Base-by-base conservation (phyloP, 2,329 filamentous ascomycete species). In the Colletotrichum brevisporum region DNA sequence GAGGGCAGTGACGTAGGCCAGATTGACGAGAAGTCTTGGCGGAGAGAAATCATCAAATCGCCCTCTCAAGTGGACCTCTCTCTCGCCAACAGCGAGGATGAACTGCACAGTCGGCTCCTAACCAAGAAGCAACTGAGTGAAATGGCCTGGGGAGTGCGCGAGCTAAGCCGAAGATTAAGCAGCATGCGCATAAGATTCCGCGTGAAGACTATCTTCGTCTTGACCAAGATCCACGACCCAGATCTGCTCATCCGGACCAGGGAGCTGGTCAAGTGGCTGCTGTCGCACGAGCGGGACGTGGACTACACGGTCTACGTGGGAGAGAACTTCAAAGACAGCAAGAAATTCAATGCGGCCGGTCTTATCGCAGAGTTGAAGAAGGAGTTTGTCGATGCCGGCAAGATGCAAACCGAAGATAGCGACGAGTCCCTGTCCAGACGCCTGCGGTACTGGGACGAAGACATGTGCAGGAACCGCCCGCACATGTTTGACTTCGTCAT, bases 81-180 rank as follows among this genome's bases (percentile, higher is more conserved):
- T 26, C 52, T 71, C n/a, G 24, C 63, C 8, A 70, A 79, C 67
- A 77, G 79, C 27, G 77, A 80, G 9, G 70, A 63, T 31, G 71
- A 76, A 31, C 74, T 86, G 50, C 86, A 88, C 75, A 90, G 87
- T 68, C 88, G 95, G n/a, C 88, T 98, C 57, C 85, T 98, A 73
- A 98, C 95, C 1, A 98, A 98, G 83, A 94, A 93, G 79, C 94
- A 99, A 80, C 86, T 99, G 50, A 94, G 92, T 15, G 96, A 98
- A 75, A 98, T 99, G 95, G 95, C 95, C 0, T 95, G 95, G 90
- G 95, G 95, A 27, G 96, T 98, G 67, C 88, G 96, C 55, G 94
- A 98, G 80, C 84, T 99, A 67, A 95, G 93, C 36, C 92, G 97
- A 76, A 92, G 93, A 69, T 83, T 98, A 68, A 93, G 94, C 59